These are phyloP conservation scores for Cutaneotrichosporon mucoides DNA, from an alignment of 1,284 basidiomycete genomes.

Conservation along the genomic window DNA sequence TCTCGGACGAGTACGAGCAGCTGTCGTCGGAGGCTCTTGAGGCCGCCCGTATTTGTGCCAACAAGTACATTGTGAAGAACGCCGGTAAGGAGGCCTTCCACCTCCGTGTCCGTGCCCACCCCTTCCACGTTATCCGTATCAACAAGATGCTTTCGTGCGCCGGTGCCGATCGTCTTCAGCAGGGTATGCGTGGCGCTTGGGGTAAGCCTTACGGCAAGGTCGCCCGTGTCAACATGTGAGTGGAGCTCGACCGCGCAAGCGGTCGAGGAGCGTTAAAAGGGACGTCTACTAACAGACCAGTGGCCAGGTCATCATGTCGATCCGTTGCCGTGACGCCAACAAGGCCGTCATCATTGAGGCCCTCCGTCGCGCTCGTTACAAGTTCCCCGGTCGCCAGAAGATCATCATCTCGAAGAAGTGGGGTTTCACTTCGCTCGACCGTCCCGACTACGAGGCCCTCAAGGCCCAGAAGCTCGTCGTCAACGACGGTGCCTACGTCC, in stretches of 20 bases:
- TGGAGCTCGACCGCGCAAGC: background rate
- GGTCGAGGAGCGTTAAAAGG: too few relatives aligned
- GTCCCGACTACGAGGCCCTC: slow-evolving; percentile 81
- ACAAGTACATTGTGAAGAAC: slow-evolving; percentile 99
- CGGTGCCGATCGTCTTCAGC: slow-evolving; percentile 94
- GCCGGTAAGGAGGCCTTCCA: slow-evolving; percentile 99
- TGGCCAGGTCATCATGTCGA: slow-evolving; percentile 93
- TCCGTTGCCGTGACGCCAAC: slow-evolving; percentile 88
- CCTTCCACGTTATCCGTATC: slow-evolving; percentile 98
- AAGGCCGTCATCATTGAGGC: slow-evolving; percentile 91
- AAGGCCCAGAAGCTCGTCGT: slow-evolving; percentile 84
- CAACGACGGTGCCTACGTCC: slow-evolving; percentile 58
- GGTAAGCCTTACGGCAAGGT: slow-evolving; percentile 88
- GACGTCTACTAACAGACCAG: slow-evolving; percentile 50
- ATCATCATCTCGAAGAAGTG: slow-evolving; percentile 97
- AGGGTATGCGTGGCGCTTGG: slow-evolving; percentile 99
- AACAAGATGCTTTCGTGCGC: slow-evolving; percentile 99
- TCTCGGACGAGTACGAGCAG: slow-evolving; percentile 98
- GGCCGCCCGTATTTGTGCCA: slow-evolving; percentile 97
- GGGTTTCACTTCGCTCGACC: slow-evolving; percentile 95
- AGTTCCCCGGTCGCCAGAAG: slow-evolving; percentile 99
- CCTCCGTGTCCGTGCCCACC: slow-evolving; percentile 93
- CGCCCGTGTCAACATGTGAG: slow-evolving; percentile 49
- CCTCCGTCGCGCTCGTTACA: slow-evolving; percentile 94
- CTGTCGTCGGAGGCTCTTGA: slow-evolving; percentile 94